Base-by-base conservation (phyloP, 78 protist species). In the Dictyostelium discoideum region DNA sequence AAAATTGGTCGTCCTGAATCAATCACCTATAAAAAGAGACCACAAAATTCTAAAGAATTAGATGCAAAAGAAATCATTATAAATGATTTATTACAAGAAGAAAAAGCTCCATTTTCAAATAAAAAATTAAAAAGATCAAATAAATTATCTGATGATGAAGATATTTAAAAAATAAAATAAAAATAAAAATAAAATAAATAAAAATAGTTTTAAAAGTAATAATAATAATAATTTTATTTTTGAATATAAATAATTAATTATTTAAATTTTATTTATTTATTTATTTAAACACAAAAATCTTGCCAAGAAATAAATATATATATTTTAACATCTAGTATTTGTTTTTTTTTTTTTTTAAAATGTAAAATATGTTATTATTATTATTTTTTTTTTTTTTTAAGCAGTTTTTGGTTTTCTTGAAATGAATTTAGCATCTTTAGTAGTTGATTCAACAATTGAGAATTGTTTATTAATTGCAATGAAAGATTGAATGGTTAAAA, bases 401-500 rank as follows among this genome's bases (percentile, higher is more conserved):
- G 84, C 84, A 44, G 54, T 39, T 44, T 79, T 79, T 44, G 80
- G 83, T 87, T 40, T 42, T 69, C 37, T 69, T 10, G 77, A 69
- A 26, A 69, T 69, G 77, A 69, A 69, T 79, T 78, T 78, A 84
- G 60, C 63, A n/a, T 74, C 40, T 69, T 69, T 44, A n/a, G 86
- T 26, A 9, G 46, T 13, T 6, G 77, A 4, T 60, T 8, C 22
- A 14, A 40, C 5, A 18, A 77, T 22, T 16, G 94, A 22, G 57
- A 81, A 57, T 67, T 88, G 82, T 24, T 48, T 80, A 39, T 73
- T 13, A 54, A 90, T 90, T 46, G 88, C 87, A 82, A 82, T 18
- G 84, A 82, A 80, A 5, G 95, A 90, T 90, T 90, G 95, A 37
- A 90, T 48, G 84, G 77, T 90, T 77, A 90, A 57, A 81, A 90